These are phyloP conservation scores for Saksenaea vasiformis DNA, from an alignment of 371 early-diverging fungal genomes.

Conservation along the genomic window DNA sequence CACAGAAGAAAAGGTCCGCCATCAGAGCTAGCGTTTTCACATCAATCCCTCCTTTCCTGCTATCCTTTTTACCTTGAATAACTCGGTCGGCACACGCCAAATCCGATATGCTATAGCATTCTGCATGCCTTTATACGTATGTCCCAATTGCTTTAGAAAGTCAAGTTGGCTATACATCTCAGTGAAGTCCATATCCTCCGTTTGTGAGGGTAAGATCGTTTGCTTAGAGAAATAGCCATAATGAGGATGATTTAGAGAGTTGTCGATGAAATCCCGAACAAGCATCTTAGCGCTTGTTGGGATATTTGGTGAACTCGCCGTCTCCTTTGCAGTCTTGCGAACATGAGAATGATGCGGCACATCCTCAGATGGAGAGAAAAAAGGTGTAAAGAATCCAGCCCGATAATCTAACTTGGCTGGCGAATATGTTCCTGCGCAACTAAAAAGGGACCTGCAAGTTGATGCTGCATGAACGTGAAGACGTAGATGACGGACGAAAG, in stretches of 20 bases:
- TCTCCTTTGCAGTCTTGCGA: conserved; percentile 22
- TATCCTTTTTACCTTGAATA: conserved; percentile 71
- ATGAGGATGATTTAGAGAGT: conserved; percentile 86
- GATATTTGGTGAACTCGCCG: conserved; percentile 16
- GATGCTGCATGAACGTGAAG: neutral
- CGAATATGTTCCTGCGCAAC: neutral
- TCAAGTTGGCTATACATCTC: conserved; percentile 66
- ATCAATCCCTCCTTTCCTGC: neutral
- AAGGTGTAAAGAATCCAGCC: conserved; percentile 28
- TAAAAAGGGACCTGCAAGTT: neutral
- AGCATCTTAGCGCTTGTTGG: conserved; percentile 67
- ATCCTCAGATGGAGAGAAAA: conserved; percentile 5
- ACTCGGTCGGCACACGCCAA: conserved; percentile 91
- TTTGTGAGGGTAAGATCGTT: conserved; percentile 31
- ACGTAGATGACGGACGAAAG: neutral
- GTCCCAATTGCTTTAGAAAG: conserved; percentile 67
- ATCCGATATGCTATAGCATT: conserved; percentile 30
- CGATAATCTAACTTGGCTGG: neutral
- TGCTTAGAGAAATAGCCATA: conserved; percentile 94
- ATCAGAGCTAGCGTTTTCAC: neutral
- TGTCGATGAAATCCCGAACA: conserved; percentile 86
- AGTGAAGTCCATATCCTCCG: conserved; percentile 52
- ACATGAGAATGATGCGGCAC: conserved; percentile 13
- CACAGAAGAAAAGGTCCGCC: neutral
- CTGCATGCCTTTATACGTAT: conserved; percentile 72